Evolutionary conservation across 1,284 basidiomycete species (phyloP).

Genomic region (Xanthoconium separans): DNA sequence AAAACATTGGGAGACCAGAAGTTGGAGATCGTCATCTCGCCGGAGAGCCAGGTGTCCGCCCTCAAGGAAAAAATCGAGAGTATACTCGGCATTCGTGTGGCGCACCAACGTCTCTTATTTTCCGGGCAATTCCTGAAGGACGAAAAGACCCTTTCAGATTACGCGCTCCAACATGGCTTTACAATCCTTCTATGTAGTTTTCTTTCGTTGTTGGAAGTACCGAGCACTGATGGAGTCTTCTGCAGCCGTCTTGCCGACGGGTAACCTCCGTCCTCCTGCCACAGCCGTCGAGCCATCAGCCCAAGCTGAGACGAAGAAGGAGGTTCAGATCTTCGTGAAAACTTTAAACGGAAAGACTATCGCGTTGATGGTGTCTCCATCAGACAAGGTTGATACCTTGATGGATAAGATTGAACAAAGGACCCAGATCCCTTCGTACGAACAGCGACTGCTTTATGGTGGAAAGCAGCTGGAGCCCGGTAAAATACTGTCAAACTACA

Average conservation of each 20-base stretch:
- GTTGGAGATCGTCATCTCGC: background rate
- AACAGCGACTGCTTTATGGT: background rate
- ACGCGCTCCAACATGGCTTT: background rate
- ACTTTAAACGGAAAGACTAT: background rate
- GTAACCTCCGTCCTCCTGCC: background rate
- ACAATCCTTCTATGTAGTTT: background rate
- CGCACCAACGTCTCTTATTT: background rate
- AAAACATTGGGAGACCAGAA: background rate
- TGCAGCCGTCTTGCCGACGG: background rate
- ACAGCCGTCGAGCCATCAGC: background rate
- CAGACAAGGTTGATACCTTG: background rate
- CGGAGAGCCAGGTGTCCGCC: background rate
- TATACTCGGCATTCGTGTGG: background rate
- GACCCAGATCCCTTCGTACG: background rate
- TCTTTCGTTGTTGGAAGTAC: background rate
- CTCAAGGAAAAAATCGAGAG: background rate
- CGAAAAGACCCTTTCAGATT: background rate
- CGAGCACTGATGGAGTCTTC: background rate
- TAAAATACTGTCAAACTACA: background rate
- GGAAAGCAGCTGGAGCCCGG: background rate
- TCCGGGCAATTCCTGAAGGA: background rate
- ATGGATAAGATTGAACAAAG: background rate
- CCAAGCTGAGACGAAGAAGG: background rate
- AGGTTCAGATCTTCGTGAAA: background rate
- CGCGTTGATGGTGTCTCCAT: background rate